These are phyloP conservation scores for Eucalyptus regnans DNA, from an alignment of 345 rosid species.

Conservation along the genomic window DNA sequence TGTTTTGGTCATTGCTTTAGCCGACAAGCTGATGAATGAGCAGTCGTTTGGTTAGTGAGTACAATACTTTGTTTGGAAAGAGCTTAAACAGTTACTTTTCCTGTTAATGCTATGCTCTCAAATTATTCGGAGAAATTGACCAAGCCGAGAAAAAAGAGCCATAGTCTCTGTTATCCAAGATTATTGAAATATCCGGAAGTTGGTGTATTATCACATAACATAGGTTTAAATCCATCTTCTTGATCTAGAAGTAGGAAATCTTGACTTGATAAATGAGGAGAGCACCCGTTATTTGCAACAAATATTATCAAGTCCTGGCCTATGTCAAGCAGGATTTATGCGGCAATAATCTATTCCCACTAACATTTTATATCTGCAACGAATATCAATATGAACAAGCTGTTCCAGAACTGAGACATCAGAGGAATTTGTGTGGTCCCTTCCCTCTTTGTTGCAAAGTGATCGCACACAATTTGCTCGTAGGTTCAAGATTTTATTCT, in stretches of 20 bases:
- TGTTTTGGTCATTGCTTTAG: neutral
- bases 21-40: neutral
- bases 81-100: neutral
- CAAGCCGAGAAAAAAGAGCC: neutral
- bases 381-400: neutral
- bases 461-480: neutral
- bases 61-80: neutral
- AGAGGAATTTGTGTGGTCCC: neutral
- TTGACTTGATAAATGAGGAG: neutral
- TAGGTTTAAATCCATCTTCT: neutral
- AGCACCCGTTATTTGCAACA: neutral
- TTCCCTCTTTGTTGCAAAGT: neutral
- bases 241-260: neutral
- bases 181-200: neutral
- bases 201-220: neutral
- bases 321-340: neutral
- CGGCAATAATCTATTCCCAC: neutral
- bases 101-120: neutral
- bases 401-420: neutral
- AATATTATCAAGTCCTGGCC: neutral
- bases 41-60: neutral
- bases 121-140: neutral
- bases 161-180: neutral
- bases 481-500: neutral
- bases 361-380: neutral